Percentiles rank a stretch among this genome's conserved stretches.
phyloP scores from a whole-genome alignment of 495 filamentous ascomycete genomes.

The Lasiosphaeris hirsuta region DNA sequence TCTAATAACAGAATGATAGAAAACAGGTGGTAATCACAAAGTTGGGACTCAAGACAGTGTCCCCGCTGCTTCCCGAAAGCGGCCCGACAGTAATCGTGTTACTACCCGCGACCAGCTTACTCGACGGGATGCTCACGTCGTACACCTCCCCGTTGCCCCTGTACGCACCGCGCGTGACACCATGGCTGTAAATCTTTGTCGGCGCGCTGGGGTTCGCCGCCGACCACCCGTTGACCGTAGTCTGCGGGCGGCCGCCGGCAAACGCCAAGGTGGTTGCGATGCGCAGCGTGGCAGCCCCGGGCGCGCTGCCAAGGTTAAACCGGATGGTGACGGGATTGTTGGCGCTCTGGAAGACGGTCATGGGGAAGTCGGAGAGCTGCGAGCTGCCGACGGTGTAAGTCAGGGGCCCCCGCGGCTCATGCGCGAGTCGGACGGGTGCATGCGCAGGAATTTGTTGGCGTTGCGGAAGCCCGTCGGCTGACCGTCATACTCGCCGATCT shows the following conservation, averaged over 20 bases:
- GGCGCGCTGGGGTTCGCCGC: conserved; percentile 51
- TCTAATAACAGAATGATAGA: background rate
- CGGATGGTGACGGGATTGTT: conserved; percentile 62
- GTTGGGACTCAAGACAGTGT: conserved; percentile 55
- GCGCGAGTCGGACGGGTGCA: conserved; percentile 63
- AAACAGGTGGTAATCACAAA: conserved; percentile 45
- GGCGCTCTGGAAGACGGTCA: conserved; percentile 61
- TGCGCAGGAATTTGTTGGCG: conserved; percentile 59
- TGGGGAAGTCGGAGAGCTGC: conserved; percentile 53
- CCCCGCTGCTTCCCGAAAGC: conserved; percentile 56
- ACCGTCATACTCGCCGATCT: conserved; percentile 63
- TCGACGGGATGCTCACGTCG: conserved; percentile 51
- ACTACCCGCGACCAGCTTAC: conserved; percentile 52
- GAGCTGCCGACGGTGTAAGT: conserved; percentile 60
- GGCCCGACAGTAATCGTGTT: conserved; percentile 64
- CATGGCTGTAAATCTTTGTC: conserved; percentile 60
- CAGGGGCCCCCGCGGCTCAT: conserved; percentile 54
- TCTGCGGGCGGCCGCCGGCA: conserved; percentile 49
- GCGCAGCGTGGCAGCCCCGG: conserved; percentile 52
- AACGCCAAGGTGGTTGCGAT: conserved; percentile 65
- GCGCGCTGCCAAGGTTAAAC: conserved; percentile 51
- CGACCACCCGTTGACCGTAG: conserved; percentile 50
- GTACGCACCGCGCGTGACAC: conserved; percentile 63
- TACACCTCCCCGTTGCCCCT: conserved; percentile 61
- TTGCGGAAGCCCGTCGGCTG: conserved; percentile 64